A percentile compares a stretch with the other conserved stretches of the same genome.
phyloP scores from a whole-genome alignment of 768 basidiomycete species.

The Albatrellus ellisii region DNA sequence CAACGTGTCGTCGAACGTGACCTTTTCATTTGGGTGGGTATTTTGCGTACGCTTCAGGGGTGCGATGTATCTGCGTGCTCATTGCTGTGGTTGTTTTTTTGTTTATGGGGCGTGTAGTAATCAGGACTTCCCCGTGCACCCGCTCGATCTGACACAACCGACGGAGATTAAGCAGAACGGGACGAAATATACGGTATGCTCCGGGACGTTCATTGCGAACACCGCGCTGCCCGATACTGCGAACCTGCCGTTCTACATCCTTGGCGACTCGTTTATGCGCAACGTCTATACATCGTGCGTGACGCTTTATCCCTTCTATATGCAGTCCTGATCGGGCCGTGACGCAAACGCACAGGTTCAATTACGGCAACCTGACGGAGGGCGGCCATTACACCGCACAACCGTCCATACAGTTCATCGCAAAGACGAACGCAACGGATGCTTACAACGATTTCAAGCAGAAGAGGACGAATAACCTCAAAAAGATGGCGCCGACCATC shows the following conservation, averaged over 20 bases:
- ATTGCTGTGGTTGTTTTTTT: background rate
- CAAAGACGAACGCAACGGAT: background rate
- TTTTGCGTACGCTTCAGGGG: too few species aligned
- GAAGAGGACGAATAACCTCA: background rate
- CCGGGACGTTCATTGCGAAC: background rate
- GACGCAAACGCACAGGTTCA: background rate
- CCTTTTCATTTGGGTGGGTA: background rate
- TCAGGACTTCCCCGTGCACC: background rate
- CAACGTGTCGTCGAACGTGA: background rate
- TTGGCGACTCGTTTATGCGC: background rate
- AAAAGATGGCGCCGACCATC: background rate
- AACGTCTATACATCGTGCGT: background rate
- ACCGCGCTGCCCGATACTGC: background rate
- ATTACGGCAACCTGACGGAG: background rate
- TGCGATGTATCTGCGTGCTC: background rate
- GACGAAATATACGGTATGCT: background rate
- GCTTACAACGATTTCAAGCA: background rate
- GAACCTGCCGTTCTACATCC: background rate
- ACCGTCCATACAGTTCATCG: background rate
- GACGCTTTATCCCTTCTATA: background rate
- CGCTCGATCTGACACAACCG: background rate
- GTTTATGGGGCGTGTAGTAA: background rate
- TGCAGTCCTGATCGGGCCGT: background rate
- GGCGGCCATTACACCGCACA: background rate
- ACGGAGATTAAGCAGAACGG: background rate